Base-by-base conservation (phyloP, 1,139 yeast species). In the Protomyces gravidus region DNA sequence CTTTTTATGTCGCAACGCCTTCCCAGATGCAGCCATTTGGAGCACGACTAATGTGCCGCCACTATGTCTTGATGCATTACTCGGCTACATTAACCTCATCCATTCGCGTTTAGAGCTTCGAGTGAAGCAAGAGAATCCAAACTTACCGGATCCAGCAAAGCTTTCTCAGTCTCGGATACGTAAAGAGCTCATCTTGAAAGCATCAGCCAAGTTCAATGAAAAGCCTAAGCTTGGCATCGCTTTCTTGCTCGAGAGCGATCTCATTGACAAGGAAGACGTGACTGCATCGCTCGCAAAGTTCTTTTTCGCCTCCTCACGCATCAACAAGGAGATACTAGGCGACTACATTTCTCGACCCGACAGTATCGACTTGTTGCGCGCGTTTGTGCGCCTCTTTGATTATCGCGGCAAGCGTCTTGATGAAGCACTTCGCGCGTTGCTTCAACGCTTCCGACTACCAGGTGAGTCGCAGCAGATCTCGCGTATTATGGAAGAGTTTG, bases 381-480 rank as follows among this genome's bases (percentile, higher is more conserved):
- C 79, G 49, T 94, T 89, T 68, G 81, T 92, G 64, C 76, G 77
- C 2, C 73, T 82, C 60, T 86, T 90, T 71, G 94, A 90, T 63
- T 92, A 90, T 68, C 74, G 78, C 39, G 85, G 81, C 50, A 76
- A 86, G 66, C 79, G 98, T 67, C 89, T 94, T 1, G 98, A 94
- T 71, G 97, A 92, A 71, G 97, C 97, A 0, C 76, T 94, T 61
- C 79, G 99, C 67, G 79, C 88, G 58, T 72, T 94, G 63, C 76
- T 94, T 65, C 86, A 88, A 59, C 80, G 87, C 15, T 92, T 94
- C 69, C 81, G 99, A 71, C 78, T 94, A 60, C 98, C 98, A 0
- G 99, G 99, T 55, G 99, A 94, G 72, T 85, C 97, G 0, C 97
- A 89, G 69, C 96, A 89, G 70, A 92, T 94, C 70, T 97, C 90